phyloP scores from a whole-genome alignment of 176 grass and related monocot genomes.

The Hordeum vulgare region DNA sequence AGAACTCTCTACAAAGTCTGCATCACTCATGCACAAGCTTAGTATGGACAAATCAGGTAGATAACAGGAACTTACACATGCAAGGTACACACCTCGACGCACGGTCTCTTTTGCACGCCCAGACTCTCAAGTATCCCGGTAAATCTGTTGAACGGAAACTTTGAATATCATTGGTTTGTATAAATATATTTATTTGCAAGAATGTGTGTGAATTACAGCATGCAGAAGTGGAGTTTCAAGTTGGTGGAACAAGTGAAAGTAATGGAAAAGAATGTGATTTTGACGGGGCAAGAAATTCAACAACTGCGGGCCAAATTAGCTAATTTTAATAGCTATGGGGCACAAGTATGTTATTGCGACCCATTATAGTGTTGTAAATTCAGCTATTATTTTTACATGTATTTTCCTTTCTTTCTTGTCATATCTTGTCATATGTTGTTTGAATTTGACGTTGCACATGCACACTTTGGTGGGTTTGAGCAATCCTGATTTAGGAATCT shows the following conservation, averaged over 20 bases:
- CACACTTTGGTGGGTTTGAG: not conserved
- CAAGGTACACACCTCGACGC: slow-evolving; percentile 17
- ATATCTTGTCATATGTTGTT: not conserved
- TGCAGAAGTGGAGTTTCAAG: slow-evolving; percentile 48
- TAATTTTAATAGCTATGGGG: slow-evolving; percentile 33
- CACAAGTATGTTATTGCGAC: slow-evolving; percentile 15
- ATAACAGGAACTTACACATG: slow-evolving; percentile 34
- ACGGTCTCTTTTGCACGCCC: slow-evolving; percentile 11
- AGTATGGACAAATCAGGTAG: slow-evolving; percentile 34
- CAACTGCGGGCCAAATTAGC: slow-evolving; percentile 46
- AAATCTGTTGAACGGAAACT: not conserved
- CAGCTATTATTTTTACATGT: not conserved
- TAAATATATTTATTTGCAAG: slow-evolving; percentile 28
- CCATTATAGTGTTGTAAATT: not conserved
- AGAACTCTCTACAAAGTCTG: slow-evolving; percentile 47
- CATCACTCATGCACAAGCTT: slow-evolving; percentile 42
- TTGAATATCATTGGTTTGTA: slow-evolving; percentile 6
- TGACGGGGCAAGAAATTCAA: slow-evolving; percentile 53
- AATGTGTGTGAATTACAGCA: slow-evolving; percentile 37
- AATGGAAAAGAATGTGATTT: slow-evolving; percentile 63
- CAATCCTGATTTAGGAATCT: not conserved
- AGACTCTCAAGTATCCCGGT: not conserved
- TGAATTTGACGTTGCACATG: not conserved
- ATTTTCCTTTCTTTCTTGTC: not conserved
- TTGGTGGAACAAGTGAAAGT: slow-evolving; percentile 60